Evolutionary conservation across 768 basidiomycete genomes (phyloP).

Genomic region (Porpolomopsis calyptriformis): DNA sequence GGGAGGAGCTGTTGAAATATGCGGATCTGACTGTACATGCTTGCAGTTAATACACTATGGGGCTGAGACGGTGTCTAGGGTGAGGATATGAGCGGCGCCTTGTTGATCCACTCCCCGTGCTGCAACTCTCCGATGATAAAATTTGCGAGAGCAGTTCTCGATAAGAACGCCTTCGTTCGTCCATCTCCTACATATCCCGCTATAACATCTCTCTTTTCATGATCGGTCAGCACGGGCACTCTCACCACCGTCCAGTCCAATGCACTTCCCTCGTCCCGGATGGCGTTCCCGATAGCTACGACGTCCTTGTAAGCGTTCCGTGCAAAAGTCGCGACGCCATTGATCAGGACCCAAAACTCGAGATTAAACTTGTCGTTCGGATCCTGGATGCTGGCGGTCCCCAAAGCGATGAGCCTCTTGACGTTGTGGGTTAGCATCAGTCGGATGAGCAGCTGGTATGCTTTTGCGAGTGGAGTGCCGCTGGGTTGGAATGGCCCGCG

Average conservation of each 20-base stretch:
- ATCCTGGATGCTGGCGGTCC: conserved; percentile 57
- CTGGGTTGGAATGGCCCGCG: conserved; percentile 30
- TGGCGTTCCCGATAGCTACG: conserved; percentile 47
- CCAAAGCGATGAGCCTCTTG: conserved; percentile 53
- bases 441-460: conserved; percentile 44
- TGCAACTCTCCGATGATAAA: conserved; percentile 52
- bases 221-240: conserved; percentile 52
- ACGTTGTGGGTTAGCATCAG: conserved; percentile 43
- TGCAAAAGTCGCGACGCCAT: conserved; percentile 32
- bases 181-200: conserved; percentile 65
- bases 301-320: conserved; percentile 57
- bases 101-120: conserved; percentile 49
- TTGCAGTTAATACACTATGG: not conserved
- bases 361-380: conserved; percentile 45
- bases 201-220: conserved; percentile 32
- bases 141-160: conserved; percentile 48
- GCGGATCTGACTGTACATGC: conserved; percentile 24
- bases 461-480: conserved; percentile 51
- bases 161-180: conserved; percentile 35
- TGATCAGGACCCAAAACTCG: conserved; percentile 34
- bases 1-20: conserved; percentile 66
- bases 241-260: conserved; percentile 63
- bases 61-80: not conserved
- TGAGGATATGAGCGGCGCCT: conserved; percentile 34
- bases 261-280: conserved; percentile 37